Evolutionary conservation across 441 rosid species (phyloP).

Genomic region (Gossypium schwendimanii): DNA sequence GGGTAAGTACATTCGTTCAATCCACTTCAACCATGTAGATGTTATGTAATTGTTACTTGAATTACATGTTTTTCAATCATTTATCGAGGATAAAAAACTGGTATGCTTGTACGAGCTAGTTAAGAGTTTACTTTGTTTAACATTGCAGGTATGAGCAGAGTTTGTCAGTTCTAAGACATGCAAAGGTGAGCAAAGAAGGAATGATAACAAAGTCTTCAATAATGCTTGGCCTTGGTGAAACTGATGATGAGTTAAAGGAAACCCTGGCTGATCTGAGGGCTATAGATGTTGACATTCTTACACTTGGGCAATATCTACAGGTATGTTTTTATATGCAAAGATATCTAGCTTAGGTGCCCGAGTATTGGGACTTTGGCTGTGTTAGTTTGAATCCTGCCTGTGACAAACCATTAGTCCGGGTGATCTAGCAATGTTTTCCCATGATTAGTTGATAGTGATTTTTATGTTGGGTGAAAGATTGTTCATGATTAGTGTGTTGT

Average conservation of each 20-base stretch:
- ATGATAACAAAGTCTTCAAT: slow-evolving; percentile 88
- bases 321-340: slow-evolving; percentile 24
- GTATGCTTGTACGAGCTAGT: slow-evolving; percentile 5
- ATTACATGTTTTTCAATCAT: neutral
- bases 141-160: slow-evolving; percentile 85
- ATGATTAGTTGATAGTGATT: neutral
- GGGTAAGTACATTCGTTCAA: slow-evolving; percentile 40
- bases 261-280: slow-evolving; percentile 88
- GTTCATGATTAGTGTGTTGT: neutral
- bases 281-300: slow-evolving; percentile 80
- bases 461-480: neutral
- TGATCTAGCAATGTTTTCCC: neutral
- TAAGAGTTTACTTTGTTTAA: slow-evolving; percentile 16
- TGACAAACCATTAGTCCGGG: neutral
- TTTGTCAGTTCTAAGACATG: slow-evolving; percentile 75
- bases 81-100: neutral
- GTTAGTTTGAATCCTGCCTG: neutral
- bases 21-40: neutral
- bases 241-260: slow-evolving; percentile 79
- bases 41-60: neutral
- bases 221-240: slow-evolving; percentile 97
- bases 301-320: slow-evolving; percentile 97
- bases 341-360: neutral
- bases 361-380: neutral
- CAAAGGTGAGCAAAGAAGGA: slow-evolving; percentile 69